Base-by-base conservation (phyloP, 2,329 filamentous ascomycete genomes). In the Coniochaeta sp. region DNA sequence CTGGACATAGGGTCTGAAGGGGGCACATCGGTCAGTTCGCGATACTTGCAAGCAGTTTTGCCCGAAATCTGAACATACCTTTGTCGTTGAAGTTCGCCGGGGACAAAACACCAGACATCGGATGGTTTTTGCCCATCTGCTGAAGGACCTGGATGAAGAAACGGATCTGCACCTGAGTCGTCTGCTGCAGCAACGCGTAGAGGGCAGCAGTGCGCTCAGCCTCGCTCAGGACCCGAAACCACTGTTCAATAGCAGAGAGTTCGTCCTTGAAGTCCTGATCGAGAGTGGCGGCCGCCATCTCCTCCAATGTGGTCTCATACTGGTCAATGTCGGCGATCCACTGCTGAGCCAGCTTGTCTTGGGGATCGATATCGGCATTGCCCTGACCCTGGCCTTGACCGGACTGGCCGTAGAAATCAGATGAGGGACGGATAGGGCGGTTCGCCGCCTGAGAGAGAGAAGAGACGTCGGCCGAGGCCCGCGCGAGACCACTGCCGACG, bases 261-360 rank as follows among this genome's bases (percentile, higher is more conserved):
- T 99, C 95, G 75, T 98, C 95, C 79, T 99, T 99, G 81, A 99
- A 99, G 72, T 99, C 95, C 79, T 99, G 95, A 72, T 99, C 95
- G 59, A 98, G 81, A n/a, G 95, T 98, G 30, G 95, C 95, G 34
- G 93, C 93, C 50, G 95, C 95, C 95, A 99, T 99, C 74, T 99
- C 95, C 75, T 98, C 95, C 70, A 99, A 77, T 1, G 95, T 99
- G n/a, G 88, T 96, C 80, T 99, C 95, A 70, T 97, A 97, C 74
- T 98, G 93, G 73, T 99, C 95, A 67, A 99, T 98, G 70, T 99
- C 95, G 60, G 93, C 92, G 69, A 99, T 93, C 95, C 95, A 99
- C 76, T 99, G 93, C 78, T 97, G 93, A 57, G 93, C 92, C 65
- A 93, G 90, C 75, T 93, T 93, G 73, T 98, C 95, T 73, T 95